Evolutionary conservation across 2,329 filamentous ascomycete species (phyloP), one percentile per base, ranked within the genome.

Genomic region (Exophiala sp.): DNA sequence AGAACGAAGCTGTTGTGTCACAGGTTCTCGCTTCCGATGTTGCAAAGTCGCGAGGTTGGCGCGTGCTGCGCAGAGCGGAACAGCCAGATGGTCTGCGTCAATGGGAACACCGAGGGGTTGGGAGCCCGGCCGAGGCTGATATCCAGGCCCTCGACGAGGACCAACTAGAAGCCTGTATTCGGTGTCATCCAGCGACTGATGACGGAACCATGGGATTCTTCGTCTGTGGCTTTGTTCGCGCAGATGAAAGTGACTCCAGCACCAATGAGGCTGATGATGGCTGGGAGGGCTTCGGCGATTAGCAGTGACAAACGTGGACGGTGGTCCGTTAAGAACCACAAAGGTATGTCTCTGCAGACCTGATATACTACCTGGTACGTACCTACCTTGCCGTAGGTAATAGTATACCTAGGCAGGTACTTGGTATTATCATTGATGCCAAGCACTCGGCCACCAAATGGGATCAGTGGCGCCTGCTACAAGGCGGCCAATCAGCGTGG

Each of bases 201-300:
- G 80, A 85, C 56, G 88, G 89, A 0, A 86, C 90, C 1, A 95
- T 96, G 79, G 91, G 93, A 0, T 97, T 98, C 68, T 98, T 98
- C 61, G 86, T 96, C 16, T 88, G 82, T n/a, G 88, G 78, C 0
- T 95, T 98, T 67, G 77, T 88, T 2, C 75, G 86, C 79, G 52
- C 18, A 42, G 41, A 10, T 30, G 50, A 32, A 46, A 35, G 4
- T n/a, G 38, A n/a, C 19, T 8, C 5, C n/a, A 13, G 38, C 13
- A 8, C 2, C 10, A 23, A 50, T 29, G 46, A 38, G 23, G 50
- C 55, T 16, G 53, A 68, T 3, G 70, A 72, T 18, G 69, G 71
- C 60, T 72, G 71, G 70, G 63, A 67, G 49, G 68, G 72, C 23
- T 71, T 74, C 56, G 53, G 48, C 35, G 61, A 62, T 34, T 53